Conservation (phyloP, 2,329 filamentous ascomycete species). For the Cryphonectria nitschkei region DNA sequence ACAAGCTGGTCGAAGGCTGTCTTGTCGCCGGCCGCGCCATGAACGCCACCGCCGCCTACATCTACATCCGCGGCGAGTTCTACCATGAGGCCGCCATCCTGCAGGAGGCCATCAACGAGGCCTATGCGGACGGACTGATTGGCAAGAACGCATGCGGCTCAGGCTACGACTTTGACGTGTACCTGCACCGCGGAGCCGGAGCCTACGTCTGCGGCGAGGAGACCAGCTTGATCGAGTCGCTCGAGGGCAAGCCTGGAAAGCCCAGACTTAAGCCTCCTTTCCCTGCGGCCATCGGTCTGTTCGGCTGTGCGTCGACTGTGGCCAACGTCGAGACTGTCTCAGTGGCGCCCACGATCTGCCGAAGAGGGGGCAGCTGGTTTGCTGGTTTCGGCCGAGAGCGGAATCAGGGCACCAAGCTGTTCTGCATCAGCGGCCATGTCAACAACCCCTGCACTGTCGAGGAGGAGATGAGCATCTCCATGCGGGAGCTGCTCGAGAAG, state of each 20-base stretch:
- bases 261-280: constrained; percentile 98
- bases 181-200: constrained; percentile 93
- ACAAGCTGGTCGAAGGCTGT: constrained; percentile 98
- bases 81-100: constrained; percentile 93
- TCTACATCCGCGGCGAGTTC: constrained; percentile 99
- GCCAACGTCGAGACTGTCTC: constrained; percentile 98
- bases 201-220: constrained; percentile 99
- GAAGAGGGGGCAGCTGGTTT: constrained; percentile 92
- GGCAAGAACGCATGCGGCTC: constrained; percentile 98
- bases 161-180: constrained; percentile 98
- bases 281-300: constrained; percentile 94
- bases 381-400: constrained; percentile 91
- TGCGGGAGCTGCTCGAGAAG: constrained; percentile 95
- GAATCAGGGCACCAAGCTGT: constrained; percentile 97
- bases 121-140: constrained; percentile 90
- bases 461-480: constrained; percentile 98
- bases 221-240: constrained; percentile 95
- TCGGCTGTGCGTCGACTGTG: constrained; percentile 96
- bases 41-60: constrained; percentile 98
- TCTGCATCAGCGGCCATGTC: constrained; percentile 97
- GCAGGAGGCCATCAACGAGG: constrained; percentile 95
- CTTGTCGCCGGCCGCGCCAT: constrained; percentile 94
- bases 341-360: constrained; percentile 92
- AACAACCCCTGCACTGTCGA: constrained; percentile 98
- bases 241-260: constrained; percentile 98